Percentiles rank a stretch among this genome's conserved stretches.
These are phyloP conservation scores for Diutina catenulata DNA, from an alignment of 1,139 yeast species.

Conservation along the genomic window DNA sequence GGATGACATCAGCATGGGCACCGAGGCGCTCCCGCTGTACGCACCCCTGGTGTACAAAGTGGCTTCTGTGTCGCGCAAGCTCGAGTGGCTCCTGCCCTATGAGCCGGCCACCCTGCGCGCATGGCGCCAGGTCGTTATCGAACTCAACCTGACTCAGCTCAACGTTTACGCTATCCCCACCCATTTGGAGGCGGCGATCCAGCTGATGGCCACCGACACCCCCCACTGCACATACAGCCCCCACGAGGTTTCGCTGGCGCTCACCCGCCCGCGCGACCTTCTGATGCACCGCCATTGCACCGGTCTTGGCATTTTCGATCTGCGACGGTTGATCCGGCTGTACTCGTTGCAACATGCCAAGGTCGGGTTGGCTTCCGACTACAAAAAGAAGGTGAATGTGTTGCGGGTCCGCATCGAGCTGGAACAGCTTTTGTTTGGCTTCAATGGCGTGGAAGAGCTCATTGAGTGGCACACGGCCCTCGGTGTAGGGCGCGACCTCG, in stretches of 20 bases:
- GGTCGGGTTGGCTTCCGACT: conserved; percentile 60
- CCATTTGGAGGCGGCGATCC: conserved; percentile 15
- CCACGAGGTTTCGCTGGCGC: conserved; percentile 8
- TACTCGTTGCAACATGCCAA: conserved; percentile 62
- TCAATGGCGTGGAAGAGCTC: conserved; percentile 42
- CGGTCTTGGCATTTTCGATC: conserved; percentile 10
- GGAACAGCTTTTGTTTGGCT: conserved; percentile 53
- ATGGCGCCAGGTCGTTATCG: conserved; percentile 57
- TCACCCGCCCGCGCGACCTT: conserved; percentile 26
- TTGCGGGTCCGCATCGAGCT: conserved; percentile 53
- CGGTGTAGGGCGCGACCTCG: conserved; percentile 49
- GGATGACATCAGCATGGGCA: conserved; percentile 6
- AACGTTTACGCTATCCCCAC: conserved; percentile 42
- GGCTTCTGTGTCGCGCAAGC: conserved; percentile 40
- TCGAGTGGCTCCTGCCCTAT: conserved; percentile 59
- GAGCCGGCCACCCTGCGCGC: conserved; percentile 47
- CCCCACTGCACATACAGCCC: not conserved
- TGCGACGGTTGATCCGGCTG: conserved; percentile 28
- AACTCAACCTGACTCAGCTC: conserved; percentile 63
- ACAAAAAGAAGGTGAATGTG: conserved; percentile 46
- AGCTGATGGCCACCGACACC: not conserved
- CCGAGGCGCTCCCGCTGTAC: conserved; percentile 35
- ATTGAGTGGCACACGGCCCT: conserved; percentile 56
- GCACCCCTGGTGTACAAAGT: conserved; percentile 47
- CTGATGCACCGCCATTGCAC: conserved; percentile 24